Conservation (phyloP, 192 early-diverging fungal species). For the Diversispora eburnea region DNA sequence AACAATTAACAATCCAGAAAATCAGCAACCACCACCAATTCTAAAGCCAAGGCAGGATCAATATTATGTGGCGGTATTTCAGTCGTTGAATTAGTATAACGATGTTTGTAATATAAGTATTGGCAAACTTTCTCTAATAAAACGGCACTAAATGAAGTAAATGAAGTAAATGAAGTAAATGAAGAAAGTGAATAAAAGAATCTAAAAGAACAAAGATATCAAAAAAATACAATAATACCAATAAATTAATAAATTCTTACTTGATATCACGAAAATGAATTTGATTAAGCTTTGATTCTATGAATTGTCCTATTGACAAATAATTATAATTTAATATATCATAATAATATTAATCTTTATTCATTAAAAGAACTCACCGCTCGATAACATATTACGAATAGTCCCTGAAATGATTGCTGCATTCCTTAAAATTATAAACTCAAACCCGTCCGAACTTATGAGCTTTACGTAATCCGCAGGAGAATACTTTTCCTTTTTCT, state of each 20-base stretch:
- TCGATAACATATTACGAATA: conserved; percentile 91
- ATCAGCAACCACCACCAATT: conserved; percentile 93
- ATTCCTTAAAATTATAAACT: conserved; percentile 80
- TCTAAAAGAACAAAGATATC: background rate
- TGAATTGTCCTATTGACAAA: conserved; percentile 70
- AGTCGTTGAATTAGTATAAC: conserved; percentile 55
- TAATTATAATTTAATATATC: conserved; percentile 8
- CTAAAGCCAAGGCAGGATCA: conserved; percentile 82
- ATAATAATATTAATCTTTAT: background rate
- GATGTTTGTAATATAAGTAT: conserved; percentile 89
- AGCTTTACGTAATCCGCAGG: conserved; percentile 68
- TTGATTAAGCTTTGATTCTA: conserved; percentile 83
- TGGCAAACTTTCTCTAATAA: conserved; percentile 92
- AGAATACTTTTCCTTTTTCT: too few relatives aligned
- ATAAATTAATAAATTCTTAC: conserved; percentile 41
- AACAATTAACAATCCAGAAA: conserved; percentile 54
- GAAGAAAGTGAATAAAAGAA: background rate
- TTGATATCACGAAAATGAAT: conserved; percentile 91
- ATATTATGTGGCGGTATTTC: conserved; percentile 90
- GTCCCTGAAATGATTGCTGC: conserved; percentile 91
- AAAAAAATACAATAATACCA: background rate
- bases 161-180: conserved; percentile 38
- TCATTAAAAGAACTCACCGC: conserved; percentile 43
- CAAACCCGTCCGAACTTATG: conserved; percentile 84
- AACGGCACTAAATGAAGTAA: conserved; percentile 57